Evolutionary conservation across 2,329 filamentous ascomycete species (phyloP).

Genomic region (Malbranchea zuffiana): DNA sequence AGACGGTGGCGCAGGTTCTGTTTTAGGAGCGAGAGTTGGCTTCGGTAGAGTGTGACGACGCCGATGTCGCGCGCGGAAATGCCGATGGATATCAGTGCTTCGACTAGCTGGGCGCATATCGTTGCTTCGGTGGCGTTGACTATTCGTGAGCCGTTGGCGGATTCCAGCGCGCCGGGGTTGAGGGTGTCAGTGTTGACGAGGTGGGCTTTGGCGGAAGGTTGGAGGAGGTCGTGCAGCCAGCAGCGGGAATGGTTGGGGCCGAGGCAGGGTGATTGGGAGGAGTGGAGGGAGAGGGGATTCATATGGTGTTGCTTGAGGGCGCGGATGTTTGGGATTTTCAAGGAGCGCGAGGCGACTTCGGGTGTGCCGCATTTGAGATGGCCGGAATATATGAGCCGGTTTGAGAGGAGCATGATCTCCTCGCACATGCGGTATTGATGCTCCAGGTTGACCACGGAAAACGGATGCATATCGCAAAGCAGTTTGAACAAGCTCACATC

Average conservation of each 20-base stretch:
- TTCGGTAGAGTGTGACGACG: constrained; percentile 93
- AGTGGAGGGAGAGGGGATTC: constrained; percentile 19
- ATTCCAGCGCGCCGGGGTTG: constrained; percentile 52
- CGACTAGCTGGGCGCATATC: constrained; percentile 68
- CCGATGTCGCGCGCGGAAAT: constrained; percentile 69
- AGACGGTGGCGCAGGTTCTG: constrained; percentile 52
- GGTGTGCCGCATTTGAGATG: constrained; percentile 79
- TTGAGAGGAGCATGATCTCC: constrained; percentile 90
- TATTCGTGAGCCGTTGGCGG: constrained; percentile 64
- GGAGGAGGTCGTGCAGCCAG: constrained; percentile 65
- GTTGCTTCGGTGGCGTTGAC: constrained; percentile 76
- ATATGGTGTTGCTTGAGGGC: constrained; percentile 50
- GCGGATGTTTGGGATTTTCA: constrained; percentile 56
- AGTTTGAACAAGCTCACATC: constrained; percentile 92
- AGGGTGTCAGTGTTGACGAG: constrained; percentile 85
- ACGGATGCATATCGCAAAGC: constrained; percentile 76
- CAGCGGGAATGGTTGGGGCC: constrained; percentile 45
- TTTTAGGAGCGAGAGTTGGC: constrained; percentile 74
- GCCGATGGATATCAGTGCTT: constrained; percentile 63
- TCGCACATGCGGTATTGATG: constrained; percentile 98
- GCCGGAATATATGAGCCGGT: constrained; percentile 85
- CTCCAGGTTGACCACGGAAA: constrained; percentile 79
- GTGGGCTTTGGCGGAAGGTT: constrained; percentile 61
- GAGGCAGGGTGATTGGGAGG: constrained; percentile 42
- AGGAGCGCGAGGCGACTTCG: constrained; percentile 56